phyloP scores from a whole-genome alignment of 345 rosid genomes.

The Eucalyptus erythrocorys region DNA sequence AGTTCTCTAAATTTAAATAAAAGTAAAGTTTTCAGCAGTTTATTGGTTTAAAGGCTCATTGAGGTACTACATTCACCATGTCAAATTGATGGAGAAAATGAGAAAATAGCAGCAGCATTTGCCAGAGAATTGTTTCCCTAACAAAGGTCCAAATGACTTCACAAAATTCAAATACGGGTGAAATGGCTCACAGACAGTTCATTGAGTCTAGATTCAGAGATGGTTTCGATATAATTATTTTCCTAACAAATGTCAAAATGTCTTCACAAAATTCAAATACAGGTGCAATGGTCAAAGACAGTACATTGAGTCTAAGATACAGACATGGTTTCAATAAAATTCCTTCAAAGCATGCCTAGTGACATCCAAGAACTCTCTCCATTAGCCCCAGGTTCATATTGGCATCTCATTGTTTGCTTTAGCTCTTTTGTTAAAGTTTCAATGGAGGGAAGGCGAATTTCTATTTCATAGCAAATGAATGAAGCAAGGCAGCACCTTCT shows the following conservation, averaged over 20 bases:
- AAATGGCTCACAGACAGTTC: not conserved
- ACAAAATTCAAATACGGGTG: not conserved
- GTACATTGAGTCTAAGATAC: not conserved
- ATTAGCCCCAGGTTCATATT: not conserved
- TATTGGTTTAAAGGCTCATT: not conserved
- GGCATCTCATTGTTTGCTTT: not conserved
- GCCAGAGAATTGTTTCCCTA: not conserved
- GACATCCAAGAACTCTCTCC: not conserved
- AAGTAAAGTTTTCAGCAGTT: not conserved
- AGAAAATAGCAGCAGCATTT: not conserved
- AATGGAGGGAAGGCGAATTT: not conserved
- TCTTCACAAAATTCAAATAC: not conserved
- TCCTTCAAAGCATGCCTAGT: not conserved
- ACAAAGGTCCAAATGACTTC: not conserved
- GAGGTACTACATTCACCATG: not conserved
- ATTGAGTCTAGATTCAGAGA: not conserved
- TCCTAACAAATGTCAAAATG: not conserved
- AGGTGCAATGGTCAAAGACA: not conserved
- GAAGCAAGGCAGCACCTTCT: not conserved
- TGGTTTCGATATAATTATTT: not conserved
- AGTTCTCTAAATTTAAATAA: not conserved
- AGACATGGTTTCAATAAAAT: not conserved
- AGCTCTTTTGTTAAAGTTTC: not conserved
- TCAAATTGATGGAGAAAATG: not conserved
- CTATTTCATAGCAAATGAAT: not conserved